Evolutionary conservation across 2,329 filamentous ascomycete genomes (phyloP).

Genomic region (Monosporascus ibericus): DNA sequence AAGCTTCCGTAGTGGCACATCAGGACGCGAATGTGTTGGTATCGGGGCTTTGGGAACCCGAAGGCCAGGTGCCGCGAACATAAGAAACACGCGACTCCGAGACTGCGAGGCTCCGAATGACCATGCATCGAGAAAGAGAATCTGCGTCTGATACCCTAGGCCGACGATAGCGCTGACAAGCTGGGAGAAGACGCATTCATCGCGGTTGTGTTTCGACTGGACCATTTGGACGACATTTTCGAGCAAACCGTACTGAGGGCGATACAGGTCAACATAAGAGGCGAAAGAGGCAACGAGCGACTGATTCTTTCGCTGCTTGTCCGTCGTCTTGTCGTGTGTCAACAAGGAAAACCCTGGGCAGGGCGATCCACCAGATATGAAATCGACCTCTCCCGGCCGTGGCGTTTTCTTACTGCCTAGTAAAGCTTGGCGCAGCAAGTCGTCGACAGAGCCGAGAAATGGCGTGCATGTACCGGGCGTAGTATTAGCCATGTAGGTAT

Average conservation of each 20-base stretch:
- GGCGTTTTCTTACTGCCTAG: slow-evolving; percentile 46
- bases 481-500: slow-evolving; percentile 67
- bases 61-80: slow-evolving; percentile 62
- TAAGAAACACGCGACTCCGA: slow-evolving; percentile 63
- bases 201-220: slow-evolving; percentile 35
- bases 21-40: slow-evolving; percentile 56
- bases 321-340: slow-evolving; percentile 51
- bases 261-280: slow-evolving; percentile 67
- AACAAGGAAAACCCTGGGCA: slow-evolving; percentile 69
- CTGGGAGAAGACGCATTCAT: slow-evolving; percentile 65
- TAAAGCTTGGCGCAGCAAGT: slow-evolving; percentile 53
- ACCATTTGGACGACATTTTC: slow-evolving; percentile 72
- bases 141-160: slow-evolving; percentile 68
- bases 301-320: slow-evolving; percentile 59
- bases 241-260: slow-evolving; percentile 67
- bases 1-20: slow-evolving; percentile 30
- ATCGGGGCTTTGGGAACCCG: slow-evolving; percentile 48
- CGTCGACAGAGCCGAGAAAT: slow-evolving; percentile 68
- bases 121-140: slow-evolving; percentile 65
- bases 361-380: slow-evolving; percentile 68
- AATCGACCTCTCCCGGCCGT: slow-evolving; percentile 55
- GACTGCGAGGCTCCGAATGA: slow-evolving; percentile 60
- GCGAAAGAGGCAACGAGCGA: slow-evolving; percentile 73
- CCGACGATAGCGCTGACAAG: slow-evolving; percentile 67
- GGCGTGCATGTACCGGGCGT: slow-evolving; percentile 37